These are phyloP conservation scores for Candida argentea DNA, from an alignment of 805 yeast species.

Conservation along the genomic window DNA sequence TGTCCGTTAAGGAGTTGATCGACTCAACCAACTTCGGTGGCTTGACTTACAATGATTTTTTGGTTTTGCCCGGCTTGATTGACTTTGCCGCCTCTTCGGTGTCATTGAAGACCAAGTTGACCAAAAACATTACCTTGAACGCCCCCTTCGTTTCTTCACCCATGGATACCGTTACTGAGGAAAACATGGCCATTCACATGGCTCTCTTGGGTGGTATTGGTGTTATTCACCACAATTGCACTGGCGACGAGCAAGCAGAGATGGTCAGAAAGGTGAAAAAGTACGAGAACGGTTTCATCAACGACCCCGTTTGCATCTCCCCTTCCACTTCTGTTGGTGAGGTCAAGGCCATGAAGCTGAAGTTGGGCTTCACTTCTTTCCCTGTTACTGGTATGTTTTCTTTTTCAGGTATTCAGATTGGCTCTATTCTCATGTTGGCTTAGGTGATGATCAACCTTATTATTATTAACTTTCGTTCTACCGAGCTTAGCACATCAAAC, in stretches of 20 bases:
- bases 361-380: slow-evolving; percentile 91
- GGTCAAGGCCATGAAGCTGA: slow-evolving; percentile 57
- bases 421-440: slow-evolving; percentile 6
- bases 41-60: slow-evolving; percentile 92
- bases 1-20: slow-evolving; percentile 74
- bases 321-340: slow-evolving; percentile 74
- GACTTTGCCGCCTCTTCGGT: slow-evolving; percentile 76
- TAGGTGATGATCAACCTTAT: slow-evolving; percentile 42
- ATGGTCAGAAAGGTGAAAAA: slow-evolving; percentile 97
- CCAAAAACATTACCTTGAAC: slow-evolving; percentile 85
- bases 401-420: background rate
- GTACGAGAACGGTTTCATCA: slow-evolving; percentile 95
- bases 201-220: slow-evolving; percentile 98
- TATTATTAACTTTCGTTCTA: slow-evolving; percentile 96
- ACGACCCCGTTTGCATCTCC: slow-evolving; percentile 80
- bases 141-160: slow-evolving; percentile 97
- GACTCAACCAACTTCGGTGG: slow-evolving; percentile 91
- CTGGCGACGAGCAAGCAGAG: slow-evolving; percentile 95
- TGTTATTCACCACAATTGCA: slow-evolving; percentile 94
- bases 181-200: slow-evolving; percentile 97
- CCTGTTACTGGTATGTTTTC: slow-evolving; percentile 95
- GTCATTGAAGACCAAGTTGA: slow-evolving; percentile 72
- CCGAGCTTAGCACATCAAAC: slow-evolving; percentile 94
- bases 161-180: slow-evolving; percentile 98
- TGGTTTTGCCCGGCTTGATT: slow-evolving; percentile 91